A percentile compares a stretch with the other conserved stretches of the same genome.
phyloP scores from a whole-genome alignment of 1,284 basidiomycete genomes.

The Cutaneotrichosporon sp. region DNA sequence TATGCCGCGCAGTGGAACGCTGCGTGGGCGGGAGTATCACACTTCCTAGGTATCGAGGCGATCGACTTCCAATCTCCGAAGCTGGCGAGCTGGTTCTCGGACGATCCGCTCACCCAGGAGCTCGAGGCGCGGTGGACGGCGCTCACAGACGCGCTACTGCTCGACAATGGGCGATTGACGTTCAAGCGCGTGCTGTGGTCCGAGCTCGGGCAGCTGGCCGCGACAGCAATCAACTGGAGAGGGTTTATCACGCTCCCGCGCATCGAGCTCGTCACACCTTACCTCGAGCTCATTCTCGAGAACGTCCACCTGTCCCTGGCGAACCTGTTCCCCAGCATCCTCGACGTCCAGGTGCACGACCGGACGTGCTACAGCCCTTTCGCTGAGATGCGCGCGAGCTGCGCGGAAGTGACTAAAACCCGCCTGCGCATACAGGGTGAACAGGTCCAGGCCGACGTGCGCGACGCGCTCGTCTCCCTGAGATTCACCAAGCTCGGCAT shows the following conservation, averaged over 20 bases:
- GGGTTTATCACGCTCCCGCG: slow-evolving; percentile 21
- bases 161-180: not conserved
- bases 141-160: not conserved
- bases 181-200: slow-evolving; percentile 20
- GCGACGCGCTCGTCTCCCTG: slow-evolving; percentile 8
- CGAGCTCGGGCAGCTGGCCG: slow-evolving; percentile 8
- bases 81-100: slow-evolving; percentile 8
- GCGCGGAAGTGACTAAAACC: not conserved
- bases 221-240: slow-evolving; percentile 5
- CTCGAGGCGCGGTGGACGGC: slow-evolving; percentile 4
- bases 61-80: not conserved
- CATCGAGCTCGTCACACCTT: slow-evolving; percentile 13
- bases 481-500: slow-evolving; percentile 10
- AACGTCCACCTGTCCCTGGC: slow-evolving; percentile 19
- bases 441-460: slow-evolving; percentile 23
- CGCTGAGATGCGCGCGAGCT: slow-evolving; percentile 1
- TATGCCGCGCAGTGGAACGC: slow-evolving; percentile 23
- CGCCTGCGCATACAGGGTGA: slow-evolving; percentile 2
- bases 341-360: slow-evolving; percentile 12
- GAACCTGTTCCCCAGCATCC: slow-evolving; percentile 19
- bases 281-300: slow-evolving; percentile 21
- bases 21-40: slow-evolving; percentile 2
- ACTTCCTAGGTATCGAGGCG: slow-evolving; percentile 10
- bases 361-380: slow-evolving; percentile 16
- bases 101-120: slow-evolving; percentile 16